Evolutionary conservation across 441 rosid genomes (phyloP), one percentile per base, ranked within the genome.

Genomic region (Corymbia calophylla): DNA sequence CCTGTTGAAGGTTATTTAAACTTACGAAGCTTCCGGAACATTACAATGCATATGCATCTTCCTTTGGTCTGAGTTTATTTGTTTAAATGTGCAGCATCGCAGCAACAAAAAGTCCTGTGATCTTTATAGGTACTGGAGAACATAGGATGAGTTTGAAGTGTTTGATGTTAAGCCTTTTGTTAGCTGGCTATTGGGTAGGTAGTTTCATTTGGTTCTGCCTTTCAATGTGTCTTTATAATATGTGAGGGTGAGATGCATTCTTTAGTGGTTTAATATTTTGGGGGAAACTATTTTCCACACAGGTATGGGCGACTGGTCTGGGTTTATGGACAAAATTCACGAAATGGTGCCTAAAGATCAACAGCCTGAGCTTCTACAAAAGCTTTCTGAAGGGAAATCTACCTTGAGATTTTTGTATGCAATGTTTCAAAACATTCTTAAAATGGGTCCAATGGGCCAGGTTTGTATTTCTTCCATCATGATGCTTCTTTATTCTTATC

Each of bases 241-340:
- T 73, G 16, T 73, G 49, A 39, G 16, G 4, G 29, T 6, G 82
- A 39, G 29, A 39, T 39, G 82, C 49, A 39, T 73, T 73, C 1
- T 35, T 35, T 11, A 39, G 82, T 2, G 82, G 82, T 35, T 73
- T 10, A 19, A 39, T 73, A 21, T 21, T 39, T 73, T 73, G 49
- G 82, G 39, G 82, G 48, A 39, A 11, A 73, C 29, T 68, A 18
- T 35, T 54, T 64, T 92, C 89, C 89, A 53, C 90, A 25, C 89
- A 97, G 99, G 99, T 87, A 95, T 95, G 98, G 97, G 97, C 81
- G 98, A 98, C 91, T 96, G 94, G 97, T 95, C 99, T 90, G 97
- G 99, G 90, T 97, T 98, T 68, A 94, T 96, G 97, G 98, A 98
- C 92, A 96, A 96, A 92, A 95, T 97, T 91, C 99, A 96, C 44